Evolutionary conservation across 768 basidiomycete species (phyloP), one percentile per base, ranked within the genome.

Genomic region (Boletus sp.): DNA sequence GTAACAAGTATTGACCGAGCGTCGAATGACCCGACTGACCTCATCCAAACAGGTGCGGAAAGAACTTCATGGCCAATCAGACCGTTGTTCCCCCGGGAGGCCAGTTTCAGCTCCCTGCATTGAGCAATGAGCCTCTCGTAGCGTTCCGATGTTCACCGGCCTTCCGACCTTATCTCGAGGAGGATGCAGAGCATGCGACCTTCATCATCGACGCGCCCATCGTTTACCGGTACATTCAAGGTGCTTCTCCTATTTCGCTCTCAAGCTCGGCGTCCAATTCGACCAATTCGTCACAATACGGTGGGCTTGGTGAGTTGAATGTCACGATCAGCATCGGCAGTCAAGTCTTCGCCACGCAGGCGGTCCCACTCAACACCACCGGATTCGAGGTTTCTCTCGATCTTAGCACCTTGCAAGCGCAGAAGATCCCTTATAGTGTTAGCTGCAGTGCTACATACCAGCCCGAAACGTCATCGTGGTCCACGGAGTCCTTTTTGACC

Each of bases 91-190:
- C 73, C 1, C 79, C 80, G 0, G 79, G 76, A 1, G 79, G 80
- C 2, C 70, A 75, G 48, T 82, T 81, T 53, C 67, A 69, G 7
- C 50, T 71, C 1, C 76, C 77, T 1, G 58, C 62, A 0, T 50
- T 57, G 4, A 77, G 76, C 5, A 19, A 61, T 3, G 56, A 58
- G 7, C 75, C 79, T 9, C 69, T 79, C 14, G 65, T 81, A 1
- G 75, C 75, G 0, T 71, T 82, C 41, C 75, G 77, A 41, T 82
- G 79, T 55, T 68, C 74, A 1, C 79, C 79, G 2, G 75, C 64
- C 7, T 72, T 80, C 42, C 73, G 73, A 37, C 80, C 80, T 2
- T 82, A 79, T 65, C 72, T 81, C 2, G 67, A 73, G 10, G 72
- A 74, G 39, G 80, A 81, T 19, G 69, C 42, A 7, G 40, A 51